Evolutionary conservation across 2,329 filamentous ascomycete genomes (phyloP).

Genomic region (Paracoccidioides brasiliensis): DNA sequence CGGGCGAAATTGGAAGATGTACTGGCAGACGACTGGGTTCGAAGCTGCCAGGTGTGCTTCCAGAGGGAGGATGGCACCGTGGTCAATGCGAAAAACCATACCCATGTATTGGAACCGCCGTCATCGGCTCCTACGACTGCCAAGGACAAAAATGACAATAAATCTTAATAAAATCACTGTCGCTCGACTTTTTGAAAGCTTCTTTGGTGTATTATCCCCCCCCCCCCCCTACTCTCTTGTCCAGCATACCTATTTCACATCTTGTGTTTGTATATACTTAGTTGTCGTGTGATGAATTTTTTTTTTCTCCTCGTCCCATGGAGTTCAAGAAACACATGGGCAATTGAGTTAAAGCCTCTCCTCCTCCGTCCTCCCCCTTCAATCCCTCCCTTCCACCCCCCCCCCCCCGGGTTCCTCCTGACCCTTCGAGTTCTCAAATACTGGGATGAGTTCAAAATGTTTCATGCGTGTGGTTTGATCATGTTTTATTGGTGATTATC

Average conservation of each 20-base stretch:
- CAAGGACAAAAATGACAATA: slow-evolving; percentile 2
- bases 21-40: slow-evolving; percentile 79
- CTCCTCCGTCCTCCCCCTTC: no score
- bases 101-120: slow-evolving; percentile 67
- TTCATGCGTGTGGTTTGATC: neutral
- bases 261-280: neutral
- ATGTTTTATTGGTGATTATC: neutral
- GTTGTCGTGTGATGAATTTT: no score
- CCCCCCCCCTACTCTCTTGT: neutral
- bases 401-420: no score
- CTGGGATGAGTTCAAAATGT: neutral
- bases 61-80: slow-evolving; percentile 63
- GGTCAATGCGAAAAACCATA: slow-evolving; percentile 61
- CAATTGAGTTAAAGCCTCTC: no score
- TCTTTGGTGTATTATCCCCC: neutral
- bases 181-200: neutral
- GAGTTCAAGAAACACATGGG: no score
- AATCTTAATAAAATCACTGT: neutral
- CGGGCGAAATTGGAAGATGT: slow-evolving; percentile 79
- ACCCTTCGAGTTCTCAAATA: no score
- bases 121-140: slow-evolving; percentile 3
- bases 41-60: slow-evolving; percentile 67
- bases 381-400: no score
- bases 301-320: no score
- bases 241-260: neutral